A percentile compares a stretch with the other conserved stretches of the same genome.
These are phyloP conservation scores for Earliella scabrosa DNA, from an alignment of 1,284 basidiomycete species.

Conservation along the genomic window DNA sequence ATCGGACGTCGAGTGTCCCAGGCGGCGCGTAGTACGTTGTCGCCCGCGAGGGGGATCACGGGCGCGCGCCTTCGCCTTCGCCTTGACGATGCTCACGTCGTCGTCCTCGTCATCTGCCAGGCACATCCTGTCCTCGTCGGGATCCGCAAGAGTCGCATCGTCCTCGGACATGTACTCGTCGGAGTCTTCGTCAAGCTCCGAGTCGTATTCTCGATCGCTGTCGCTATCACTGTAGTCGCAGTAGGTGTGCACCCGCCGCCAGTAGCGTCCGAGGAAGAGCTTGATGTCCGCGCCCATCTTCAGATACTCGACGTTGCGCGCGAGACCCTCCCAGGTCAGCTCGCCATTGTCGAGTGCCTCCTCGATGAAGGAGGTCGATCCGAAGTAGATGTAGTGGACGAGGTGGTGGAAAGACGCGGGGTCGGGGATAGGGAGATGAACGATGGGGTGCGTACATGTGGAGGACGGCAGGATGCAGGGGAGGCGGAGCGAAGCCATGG, in stretches of 20 bases:
- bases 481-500: conserved; percentile 51
- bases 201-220: conserved; percentile 33
- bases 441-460: conserved; percentile 60
- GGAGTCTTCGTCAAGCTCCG: conserved; percentile 38
- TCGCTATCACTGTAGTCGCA: conserved; percentile 33
- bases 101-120: conserved; percentile 38
- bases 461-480: conserved; percentile 67
- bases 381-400: conserved; percentile 82
- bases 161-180: conserved; percentile 31
- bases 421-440: conserved; percentile 80
- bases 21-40: conserved; percentile 30
- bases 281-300: conserved; percentile 71
- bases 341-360: conserved; percentile 60
- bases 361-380: conserved; percentile 60
- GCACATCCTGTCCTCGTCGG: conserved; percentile 25
- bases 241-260: conserved; percentile 50
- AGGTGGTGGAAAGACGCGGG: conserved; percentile 72
- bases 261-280: conserved; percentile 64
- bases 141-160: conserved; percentile 28
- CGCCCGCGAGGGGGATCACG: conserved; percentile 35
- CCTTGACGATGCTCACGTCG: conserved; percentile 34
- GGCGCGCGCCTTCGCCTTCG: conserved; percentile 28
- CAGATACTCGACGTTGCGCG: conserved; percentile 82
- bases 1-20: conserved; percentile 40
- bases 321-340: conserved; percentile 77